These are phyloP conservation scores for Cryptococcus sp. DNA, from an alignment of 1,284 basidiomycete species.

Conservation along the genomic window DNA sequence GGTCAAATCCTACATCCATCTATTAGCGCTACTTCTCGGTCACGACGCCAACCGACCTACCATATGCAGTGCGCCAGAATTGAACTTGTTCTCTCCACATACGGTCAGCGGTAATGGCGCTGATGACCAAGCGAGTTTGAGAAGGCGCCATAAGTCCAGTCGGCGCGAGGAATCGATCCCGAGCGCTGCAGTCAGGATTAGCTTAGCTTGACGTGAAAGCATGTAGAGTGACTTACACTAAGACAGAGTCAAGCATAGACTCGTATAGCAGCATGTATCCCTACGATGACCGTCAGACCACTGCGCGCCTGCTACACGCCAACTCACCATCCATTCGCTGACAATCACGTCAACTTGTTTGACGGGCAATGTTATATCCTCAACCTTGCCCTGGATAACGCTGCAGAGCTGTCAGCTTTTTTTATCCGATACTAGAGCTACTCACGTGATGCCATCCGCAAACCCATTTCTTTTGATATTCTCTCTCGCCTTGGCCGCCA, in stretches of 20 bases:
- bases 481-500: conserved; percentile 76
- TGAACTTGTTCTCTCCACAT: conserved; percentile 75
- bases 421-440: conserved; percentile 16
- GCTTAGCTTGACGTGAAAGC: neutral
- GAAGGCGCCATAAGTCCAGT: conserved; percentile 87
- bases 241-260: conserved; percentile 94
- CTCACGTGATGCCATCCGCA: conserved; percentile 71
- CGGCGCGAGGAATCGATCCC: conserved; percentile 77
- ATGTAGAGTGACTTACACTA: conserved; percentile 53
- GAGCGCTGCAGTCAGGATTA: conserved; percentile 56
- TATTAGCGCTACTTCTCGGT: conserved; percentile 1
- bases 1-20: conserved; percentile 68
- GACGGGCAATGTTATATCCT: conserved; percentile 70
- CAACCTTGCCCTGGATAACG: conserved; percentile 84
- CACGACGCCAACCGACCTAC: conserved; percentile 52
- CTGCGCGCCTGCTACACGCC: neutral
- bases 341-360: conserved; percentile 88
- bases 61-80: conserved; percentile 92
- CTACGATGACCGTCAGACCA: conserved; percentile 16
- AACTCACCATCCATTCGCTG: conserved; percentile 90
- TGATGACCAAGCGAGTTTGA: conserved; percentile 82
- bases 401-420: conserved; percentile 43
- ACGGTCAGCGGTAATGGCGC: conserved; percentile 72
- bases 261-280: conserved; percentile 89
- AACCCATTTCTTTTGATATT: conserved; percentile 81